Base-by-base conservation (phyloP, 345 rosid species). In the Syzygium oleosum region DNA sequence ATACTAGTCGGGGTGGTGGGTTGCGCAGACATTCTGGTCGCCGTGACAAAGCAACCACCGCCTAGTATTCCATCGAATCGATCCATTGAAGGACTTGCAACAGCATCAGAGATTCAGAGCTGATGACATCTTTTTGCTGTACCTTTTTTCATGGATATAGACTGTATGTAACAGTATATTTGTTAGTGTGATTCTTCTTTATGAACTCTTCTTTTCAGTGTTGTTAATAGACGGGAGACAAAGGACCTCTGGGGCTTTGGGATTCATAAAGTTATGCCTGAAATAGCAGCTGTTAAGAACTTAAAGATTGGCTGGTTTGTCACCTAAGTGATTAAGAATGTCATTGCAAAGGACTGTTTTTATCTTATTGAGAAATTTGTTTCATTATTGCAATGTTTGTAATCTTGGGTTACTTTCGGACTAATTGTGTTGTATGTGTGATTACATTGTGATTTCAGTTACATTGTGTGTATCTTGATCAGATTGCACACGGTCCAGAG, bases 1-100 rank as follows among this genome's bases (percentile, higher is more conserved):
- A 88, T 94, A 86, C 89, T 96, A 55, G 98, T 95, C 7, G 99
- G 99, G 41, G 95, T 96, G 77, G 95, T 98, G 1, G 97, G 98
- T 3, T 98, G 95, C 87, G 97, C 95, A 0, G 99, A 98, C 88
- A 98, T 98, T 87, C 91, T 98, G 91, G 91, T 65, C 49, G 99
- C 98, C 9, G 97, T 98, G 53, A 96, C 98, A 52, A 96, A 93
- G 89, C 94, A 91, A 58, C 93, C 96, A 43, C 87, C 96, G 2
- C 59, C 94, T n/a, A 21, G 88, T 38, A 53, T 87, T 91, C 91
- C 92, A 34, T 86, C 89, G 12, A 92, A 79, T 87, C 91, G 90
- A 52, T 90, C 98, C 51, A 31, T 87, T 4, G 94, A 92, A 86
- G 90, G 88, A 21, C 87, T 92, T 86, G 87, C 88, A 16, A 77